Base-by-base conservation (phyloP, 345 rosid species). In the Syzygium aqueum region DNA sequence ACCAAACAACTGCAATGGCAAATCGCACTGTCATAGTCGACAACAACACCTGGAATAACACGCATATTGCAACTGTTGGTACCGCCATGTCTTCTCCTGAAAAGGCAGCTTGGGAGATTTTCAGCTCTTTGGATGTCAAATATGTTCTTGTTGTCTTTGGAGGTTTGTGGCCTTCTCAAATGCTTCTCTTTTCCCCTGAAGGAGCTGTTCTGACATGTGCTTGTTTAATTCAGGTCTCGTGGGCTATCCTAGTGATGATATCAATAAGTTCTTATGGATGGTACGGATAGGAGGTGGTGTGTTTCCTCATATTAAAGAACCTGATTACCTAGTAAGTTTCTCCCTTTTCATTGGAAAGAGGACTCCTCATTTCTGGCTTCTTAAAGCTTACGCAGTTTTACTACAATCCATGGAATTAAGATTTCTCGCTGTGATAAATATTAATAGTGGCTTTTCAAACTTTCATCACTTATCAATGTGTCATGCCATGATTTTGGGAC, bases 21-120 rank as follows among this genome's bases (percentile, higher is more conserved):
- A 97, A 96, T 77, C 96, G 99, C 89, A 97, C 99, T 15, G 99
- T 97, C 88, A 96, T 97, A 84, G 99, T 97, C 83, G 99, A 97
- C 92, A 96, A 97, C 89, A 97, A 97, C 88, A 97, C 99, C 59
- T 97, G 99, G 99, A 97, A 97, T 88, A 97, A 97, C 91, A 97
- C 99, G 30, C 99, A 97, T 89, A 97, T 97, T 91, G 99, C 99
- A 88, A 97, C 99, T 78, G 99, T 97, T 87, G 99, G 99, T 52
- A 97, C 99, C 87, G 99, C 99, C 56, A 96, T 97, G 99, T 97
- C 99, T 88, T 97, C 99, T 90, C 99, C 99, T 77, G 99, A 97
- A 90, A 97, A 92, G 93, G 98, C 98, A 65, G 99, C 99, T 27
- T 96, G 99, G 99, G 99, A 96, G 91, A 97, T 96, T 84, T 97